Conservation (phyloP, 495 filamentous ascomycete genomes). For the Immersiella caudata region DNA sequence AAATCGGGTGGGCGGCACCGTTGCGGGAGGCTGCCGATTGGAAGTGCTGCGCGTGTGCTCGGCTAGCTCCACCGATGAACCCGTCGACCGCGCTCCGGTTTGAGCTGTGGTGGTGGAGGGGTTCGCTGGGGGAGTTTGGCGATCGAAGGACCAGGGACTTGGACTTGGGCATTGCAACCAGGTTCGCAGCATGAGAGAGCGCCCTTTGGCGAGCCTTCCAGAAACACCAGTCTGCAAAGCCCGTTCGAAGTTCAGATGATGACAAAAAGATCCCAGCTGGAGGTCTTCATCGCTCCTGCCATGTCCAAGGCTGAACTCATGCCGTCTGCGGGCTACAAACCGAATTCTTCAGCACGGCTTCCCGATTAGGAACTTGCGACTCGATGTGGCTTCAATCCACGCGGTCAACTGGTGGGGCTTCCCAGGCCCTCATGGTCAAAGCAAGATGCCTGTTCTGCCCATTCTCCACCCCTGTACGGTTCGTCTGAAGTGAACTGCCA, state of each 20-base stretch:
- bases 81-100: not conserved
- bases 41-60: slow-evolving; percentile 11
- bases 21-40: slow-evolving; percentile 32
- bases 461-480: not conserved
- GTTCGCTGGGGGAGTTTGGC: not conserved
- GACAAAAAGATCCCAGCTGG: slow-evolving; percentile 4
- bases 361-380: not conserved
- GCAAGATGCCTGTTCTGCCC: not conserved
- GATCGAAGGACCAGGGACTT: not conserved
- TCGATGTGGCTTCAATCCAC: slow-evolving; percentile 8
- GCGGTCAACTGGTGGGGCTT: slow-evolving; percentile 17
- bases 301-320: not conserved
- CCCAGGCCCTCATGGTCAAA: not conserved
- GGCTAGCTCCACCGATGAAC: slow-evolving; percentile 11
- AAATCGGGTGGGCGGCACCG: not conserved
- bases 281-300: too few relatives aligned
- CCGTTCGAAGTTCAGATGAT: slow-evolving; percentile 1
- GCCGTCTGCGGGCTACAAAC: not conserved
- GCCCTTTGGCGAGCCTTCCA: not conserved
- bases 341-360: not conserved
- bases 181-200: not conserved
- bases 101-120: not conserved
- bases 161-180: not conserved
- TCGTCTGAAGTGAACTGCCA: not conserved
- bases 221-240: not conserved